These are phyloP conservation scores for Scleroderma bovista DNA, from an alignment of 768 basidiomycete species.

Conservation along the genomic window DNA sequence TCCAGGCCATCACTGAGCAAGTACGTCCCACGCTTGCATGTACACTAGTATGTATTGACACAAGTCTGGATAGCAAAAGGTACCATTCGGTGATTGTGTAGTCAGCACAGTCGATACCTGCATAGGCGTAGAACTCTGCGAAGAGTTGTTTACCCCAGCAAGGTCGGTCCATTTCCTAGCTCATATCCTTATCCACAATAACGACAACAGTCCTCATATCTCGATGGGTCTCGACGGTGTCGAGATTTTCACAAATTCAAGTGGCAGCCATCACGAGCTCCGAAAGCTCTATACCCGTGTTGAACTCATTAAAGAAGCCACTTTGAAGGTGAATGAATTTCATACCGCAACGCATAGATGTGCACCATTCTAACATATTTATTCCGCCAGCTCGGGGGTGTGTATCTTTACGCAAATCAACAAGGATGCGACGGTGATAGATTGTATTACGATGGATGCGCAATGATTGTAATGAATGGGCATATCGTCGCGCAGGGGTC, in stretches of 20 bases:
- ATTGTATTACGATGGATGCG: conserved; percentile 96
- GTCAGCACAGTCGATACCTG: conserved; percentile 92
- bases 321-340: conserved; percentile 61
- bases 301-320: conserved; percentile 96
- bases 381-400: conserved; percentile 75
- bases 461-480: conserved; percentile 95
- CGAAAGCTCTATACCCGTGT: conserved; percentile 91
- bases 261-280: conserved; percentile 96
- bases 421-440: conserved; percentile 99
- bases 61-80: conserved; percentile 55
- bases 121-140: conserved; percentile 94
- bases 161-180: conserved; percentile 47
- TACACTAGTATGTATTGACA: too few relatives aligned
- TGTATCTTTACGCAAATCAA: conserved; percentile 98
- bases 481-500: conserved; percentile 89
- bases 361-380: neutral
- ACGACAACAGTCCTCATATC: conserved; percentile 76
- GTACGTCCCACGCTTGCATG: conserved; percentile 33
- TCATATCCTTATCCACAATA: neutral
- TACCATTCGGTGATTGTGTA: conserved; percentile 94
- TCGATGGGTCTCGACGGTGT: conserved; percentile 98
- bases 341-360: too few relatives aligned
- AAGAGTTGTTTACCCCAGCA: conserved; percentile 94
- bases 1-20: conserved; percentile 85
- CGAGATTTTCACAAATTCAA: conserved; percentile 98